Conservation (phyloP, 805 yeast species). For the Metschnikowia anglica region DNA sequence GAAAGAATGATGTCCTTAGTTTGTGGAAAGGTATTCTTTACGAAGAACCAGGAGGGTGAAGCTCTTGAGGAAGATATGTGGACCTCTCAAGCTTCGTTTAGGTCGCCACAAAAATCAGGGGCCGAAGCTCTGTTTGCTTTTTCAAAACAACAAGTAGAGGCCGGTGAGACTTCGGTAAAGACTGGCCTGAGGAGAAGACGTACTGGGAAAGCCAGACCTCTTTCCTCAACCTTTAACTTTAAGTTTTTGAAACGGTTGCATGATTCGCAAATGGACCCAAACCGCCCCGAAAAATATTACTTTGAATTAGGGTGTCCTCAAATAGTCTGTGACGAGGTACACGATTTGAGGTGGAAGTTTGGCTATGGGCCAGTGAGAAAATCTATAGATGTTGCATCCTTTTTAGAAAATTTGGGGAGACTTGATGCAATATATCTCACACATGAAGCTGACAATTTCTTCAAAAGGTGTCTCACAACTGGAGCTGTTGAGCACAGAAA, state of each 20-base stretch:
- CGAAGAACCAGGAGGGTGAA: neutral
- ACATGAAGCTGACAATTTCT: too few species aligned
- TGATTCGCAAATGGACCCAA: neutral
- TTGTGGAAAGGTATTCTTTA: neutral
- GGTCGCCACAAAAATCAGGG: too few species aligned
- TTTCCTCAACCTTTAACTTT: neutral
- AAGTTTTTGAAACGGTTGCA: neutral
- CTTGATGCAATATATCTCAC: neutral
- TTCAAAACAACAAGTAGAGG: neutral
- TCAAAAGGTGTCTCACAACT: too few species aligned
- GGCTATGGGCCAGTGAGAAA: slow-evolving; percentile 5
- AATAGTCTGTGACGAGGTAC: slow-evolving; percentile 1
- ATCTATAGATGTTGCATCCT: neutral
- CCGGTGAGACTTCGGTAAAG: neutral
- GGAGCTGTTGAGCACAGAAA: too few species aligned
- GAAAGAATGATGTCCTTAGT: neutral
- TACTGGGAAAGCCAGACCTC: neutral
- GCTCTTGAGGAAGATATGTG: neutral
- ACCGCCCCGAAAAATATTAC: neutral
- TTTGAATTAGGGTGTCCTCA: neutral
- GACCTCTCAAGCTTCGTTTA: too few species aligned
- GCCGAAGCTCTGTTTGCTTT: neutral
- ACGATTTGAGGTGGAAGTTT: slow-evolving; percentile 3
- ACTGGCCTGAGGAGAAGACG: neutral
- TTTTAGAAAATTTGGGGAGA: neutral